phyloP scores from a whole-genome alignment of 768 basidiomycete genomes.

The Phylloporus sp. region DNA sequence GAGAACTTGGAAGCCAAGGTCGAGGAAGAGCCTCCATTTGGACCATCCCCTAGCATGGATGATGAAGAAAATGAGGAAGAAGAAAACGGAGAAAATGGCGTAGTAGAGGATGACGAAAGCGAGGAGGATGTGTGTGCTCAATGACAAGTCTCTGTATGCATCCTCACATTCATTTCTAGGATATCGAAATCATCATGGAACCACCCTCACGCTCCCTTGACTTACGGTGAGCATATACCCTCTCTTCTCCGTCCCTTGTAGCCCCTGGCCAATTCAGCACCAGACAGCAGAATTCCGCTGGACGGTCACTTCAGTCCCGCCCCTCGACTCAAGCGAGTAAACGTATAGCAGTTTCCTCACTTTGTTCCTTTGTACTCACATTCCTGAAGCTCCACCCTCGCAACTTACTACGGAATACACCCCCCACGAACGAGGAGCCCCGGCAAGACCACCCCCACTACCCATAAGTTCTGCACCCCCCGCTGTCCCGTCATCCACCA shows the following conservation, averaged over 20 bases:
- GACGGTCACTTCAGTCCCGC: conserved; percentile 30
- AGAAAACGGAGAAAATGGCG: conserved; percentile 39
- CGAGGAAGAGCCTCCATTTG: conserved; percentile 34
- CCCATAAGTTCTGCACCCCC: conserved; percentile 20
- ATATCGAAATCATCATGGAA: conserved; percentile 92
- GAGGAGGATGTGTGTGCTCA: conserved; percentile 43
- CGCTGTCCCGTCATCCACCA: conserved; percentile 15
- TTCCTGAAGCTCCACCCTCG: conserved; percentile 37
- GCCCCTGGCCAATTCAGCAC: not conserved
- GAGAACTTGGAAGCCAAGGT: conserved; percentile 48
- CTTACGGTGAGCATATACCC: conserved; percentile 50
- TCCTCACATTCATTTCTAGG: conserved; percentile 38
- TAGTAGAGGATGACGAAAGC: conserved; percentile 41
- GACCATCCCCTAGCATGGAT: conserved; percentile 16
- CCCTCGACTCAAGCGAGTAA: conserved; percentile 32
- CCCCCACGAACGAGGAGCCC: conserved; percentile 60
- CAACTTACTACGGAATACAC: conserved; percentile 82
- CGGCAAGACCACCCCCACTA: conserved; percentile 25
- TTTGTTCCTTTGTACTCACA: conserved; percentile 5
- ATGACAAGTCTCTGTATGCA: not conserved
- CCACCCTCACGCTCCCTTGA: conserved; percentile 67
- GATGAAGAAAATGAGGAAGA: conserved; percentile 31
- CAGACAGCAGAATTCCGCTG: conserved; percentile 36
- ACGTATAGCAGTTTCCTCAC: conserved; percentile 12
- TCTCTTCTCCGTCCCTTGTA: not conserved